Percentiles rank a stretch among this genome's conserved stretches.
These are phyloP conservation scores for Macrophomina tecta DNA, from an alignment of 2,329 filamentous ascomycete genomes.

Conservation along the genomic window DNA sequence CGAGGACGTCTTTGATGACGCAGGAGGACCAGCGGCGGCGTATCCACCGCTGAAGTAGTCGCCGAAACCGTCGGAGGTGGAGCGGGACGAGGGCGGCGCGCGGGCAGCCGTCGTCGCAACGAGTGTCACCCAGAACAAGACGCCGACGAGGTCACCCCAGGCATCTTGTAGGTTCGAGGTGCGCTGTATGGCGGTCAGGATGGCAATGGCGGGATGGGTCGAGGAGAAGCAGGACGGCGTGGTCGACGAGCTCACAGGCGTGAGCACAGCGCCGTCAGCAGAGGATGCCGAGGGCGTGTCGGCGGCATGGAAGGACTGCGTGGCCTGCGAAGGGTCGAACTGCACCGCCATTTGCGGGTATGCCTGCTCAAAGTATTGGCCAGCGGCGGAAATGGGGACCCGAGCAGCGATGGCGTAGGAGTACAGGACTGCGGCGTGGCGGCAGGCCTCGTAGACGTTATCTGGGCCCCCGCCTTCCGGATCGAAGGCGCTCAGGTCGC, in stretches of 20 bases:
- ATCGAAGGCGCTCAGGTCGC: constrained; percentile 1
- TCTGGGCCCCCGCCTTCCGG: constrained; percentile 5
- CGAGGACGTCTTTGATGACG: neutral
- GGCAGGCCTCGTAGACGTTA: constrained; percentile 25
- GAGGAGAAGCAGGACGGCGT: neutral
- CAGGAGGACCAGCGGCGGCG: neutral
- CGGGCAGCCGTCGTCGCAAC: constrained; percentile 39
- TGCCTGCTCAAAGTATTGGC: constrained; percentile 17
- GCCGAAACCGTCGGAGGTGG: neutral
- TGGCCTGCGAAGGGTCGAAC: neutral
- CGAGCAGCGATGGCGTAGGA: constrained; percentile 23
- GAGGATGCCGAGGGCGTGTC: neutral
- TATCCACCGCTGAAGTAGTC: neutral
- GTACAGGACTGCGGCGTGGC: constrained; percentile 25
- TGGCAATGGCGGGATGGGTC: constrained; percentile 24
- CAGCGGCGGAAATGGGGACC: constrained; percentile 26
- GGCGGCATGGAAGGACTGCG: neutral
- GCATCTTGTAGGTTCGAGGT: constrained; percentile 36
- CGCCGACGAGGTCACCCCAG: constrained; percentile 42
- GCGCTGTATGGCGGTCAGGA: constrained; percentile 22
- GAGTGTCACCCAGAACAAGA: constrained; percentile 40
- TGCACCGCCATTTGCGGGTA: constrained; percentile 16
- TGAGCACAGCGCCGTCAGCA: neutral
- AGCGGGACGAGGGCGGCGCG: constrained; percentile 4
- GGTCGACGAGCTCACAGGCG: constrained; percentile 1